Conservation (phyloP, 2,329 filamentous ascomycete species). For the Monilinia fructicola region DNA sequence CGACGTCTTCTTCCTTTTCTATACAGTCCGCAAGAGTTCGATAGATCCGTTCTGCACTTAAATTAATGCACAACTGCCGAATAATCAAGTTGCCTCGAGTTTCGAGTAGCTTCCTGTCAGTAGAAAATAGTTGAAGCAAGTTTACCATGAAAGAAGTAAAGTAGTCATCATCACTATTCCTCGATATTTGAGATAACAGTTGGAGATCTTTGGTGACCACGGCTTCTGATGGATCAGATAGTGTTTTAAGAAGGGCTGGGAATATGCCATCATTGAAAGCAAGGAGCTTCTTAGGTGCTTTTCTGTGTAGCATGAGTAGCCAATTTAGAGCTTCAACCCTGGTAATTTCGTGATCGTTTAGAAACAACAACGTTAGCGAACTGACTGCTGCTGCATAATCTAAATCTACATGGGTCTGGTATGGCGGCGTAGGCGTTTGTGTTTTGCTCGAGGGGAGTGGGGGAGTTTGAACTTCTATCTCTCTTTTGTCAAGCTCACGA, state of each 20-base stretch:
- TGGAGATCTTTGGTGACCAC: conserved; percentile 95
- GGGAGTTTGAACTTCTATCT: conserved; percentile 54
- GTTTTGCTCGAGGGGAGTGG: conserved; percentile 41
- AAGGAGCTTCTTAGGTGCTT: conserved; percentile 87
- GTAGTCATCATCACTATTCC: conserved; percentile 95
- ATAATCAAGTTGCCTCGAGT: conserved; percentile 95
- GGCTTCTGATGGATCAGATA: conserved; percentile 91
- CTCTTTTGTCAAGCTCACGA: conserved; percentile 53
- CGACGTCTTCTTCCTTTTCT: conserved; percentile 95
- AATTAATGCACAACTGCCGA: conserved; percentile 84
- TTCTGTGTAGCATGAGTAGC: conserved; percentile 96
- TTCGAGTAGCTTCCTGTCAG: conserved; percentile 86
- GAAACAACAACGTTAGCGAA: conserved; percentile 86
- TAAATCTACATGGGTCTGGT: conserved; percentile 66
- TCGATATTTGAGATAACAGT: conserved; percentile 90
- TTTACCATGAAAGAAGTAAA: conserved; percentile 99
- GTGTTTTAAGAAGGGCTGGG: conserved; percentile 89
- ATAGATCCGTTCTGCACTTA: conserved; percentile 94
- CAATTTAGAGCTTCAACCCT: conserved; percentile 90
- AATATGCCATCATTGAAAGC: conserved; percentile 98
- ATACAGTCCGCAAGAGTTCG: conserved; percentile 93
- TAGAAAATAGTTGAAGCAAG: conserved; percentile 90
- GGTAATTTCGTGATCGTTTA: conserved; percentile 96
- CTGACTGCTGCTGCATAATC: conserved; percentile 95
- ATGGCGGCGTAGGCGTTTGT: conserved; percentile 40